These are phyloP conservation scores for Colletotrichum gigasporum DNA, from an alignment of 2,329 filamentous ascomycete genomes.

Conservation along the genomic window DNA sequence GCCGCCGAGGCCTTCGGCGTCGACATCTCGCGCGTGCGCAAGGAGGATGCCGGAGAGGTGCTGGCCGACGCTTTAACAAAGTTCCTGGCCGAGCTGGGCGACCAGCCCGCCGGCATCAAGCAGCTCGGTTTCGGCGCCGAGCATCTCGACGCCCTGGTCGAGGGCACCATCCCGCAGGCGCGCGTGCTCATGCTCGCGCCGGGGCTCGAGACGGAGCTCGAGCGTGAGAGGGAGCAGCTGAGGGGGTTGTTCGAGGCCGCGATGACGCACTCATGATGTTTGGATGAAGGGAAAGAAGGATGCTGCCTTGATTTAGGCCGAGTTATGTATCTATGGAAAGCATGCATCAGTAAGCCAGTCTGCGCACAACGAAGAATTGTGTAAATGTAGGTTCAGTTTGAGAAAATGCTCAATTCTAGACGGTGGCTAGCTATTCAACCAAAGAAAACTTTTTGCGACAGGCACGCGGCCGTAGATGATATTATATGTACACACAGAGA, in stretches of 20 bases:
- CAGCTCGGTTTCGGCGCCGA: slow-evolving; percentile 80
- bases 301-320: no score
- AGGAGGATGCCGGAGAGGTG: slow-evolving; percentile 88
- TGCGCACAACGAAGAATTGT: no score
- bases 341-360: no score
- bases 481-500: not conserved
- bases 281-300: no score
- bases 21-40: slow-evolving; percentile 87
- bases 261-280: slow-evolving; percentile 46
- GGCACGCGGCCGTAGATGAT: not conserved
- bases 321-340: no score
- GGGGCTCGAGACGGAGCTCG: slow-evolving; percentile 75
- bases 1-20: slow-evolving; percentile 93
- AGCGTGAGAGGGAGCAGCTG: slow-evolving; percentile 77
- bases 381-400: not conserved
- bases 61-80: slow-evolving; percentile 82
- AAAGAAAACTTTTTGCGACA: slow-evolving; percentile 6
- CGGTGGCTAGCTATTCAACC: not conserved
- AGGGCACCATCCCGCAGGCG: slow-evolving; percentile 93
- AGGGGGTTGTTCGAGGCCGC: slow-evolving; percentile 73
- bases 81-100: slow-evolving; percentile 85
- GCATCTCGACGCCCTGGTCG: slow-evolving; percentile 85
- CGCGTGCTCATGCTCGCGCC: slow-evolving; percentile 93
- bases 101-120: slow-evolving; percentile 89
- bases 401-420: not conserved